A percentile compares a stretch with the other conserved stretches of the same genome.
These are phyloP conservation scores for Limtongia smithiae DNA, from an alignment of 805 yeast species.

Conservation along the genomic window DNA sequence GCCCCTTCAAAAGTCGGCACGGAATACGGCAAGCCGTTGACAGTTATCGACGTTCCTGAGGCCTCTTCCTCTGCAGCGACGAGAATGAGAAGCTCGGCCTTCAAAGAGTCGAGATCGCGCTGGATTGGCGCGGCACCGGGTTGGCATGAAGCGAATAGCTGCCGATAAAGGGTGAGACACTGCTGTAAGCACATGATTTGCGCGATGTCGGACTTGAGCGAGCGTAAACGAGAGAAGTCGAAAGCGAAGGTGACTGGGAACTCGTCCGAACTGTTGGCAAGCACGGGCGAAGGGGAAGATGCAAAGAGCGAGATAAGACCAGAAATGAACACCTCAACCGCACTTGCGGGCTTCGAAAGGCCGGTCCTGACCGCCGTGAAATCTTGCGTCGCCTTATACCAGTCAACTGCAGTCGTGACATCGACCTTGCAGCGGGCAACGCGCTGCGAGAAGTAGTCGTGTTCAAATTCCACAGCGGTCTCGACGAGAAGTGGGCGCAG, in stretches of 20 bases:
- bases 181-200: slow-evolving; percentile 77
- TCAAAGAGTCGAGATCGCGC: slow-evolving; percentile 18
- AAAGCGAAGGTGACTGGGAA: slow-evolving; percentile 81
- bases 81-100: slow-evolving; percentile 24
- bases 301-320: slow-evolving; percentile 24
- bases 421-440: slow-evolving; percentile 49
- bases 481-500: slow-evolving; percentile 79
- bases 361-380: neutral
- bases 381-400: slow-evolving; percentile 51
- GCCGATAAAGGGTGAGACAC: slow-evolving; percentile 69
- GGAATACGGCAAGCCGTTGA: neutral
- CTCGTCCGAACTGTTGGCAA: slow-evolving; percentile 56
- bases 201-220: slow-evolving; percentile 79
- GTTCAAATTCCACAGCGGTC: slow-evolving; percentile 84
- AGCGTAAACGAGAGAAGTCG: slow-evolving; percentile 74
- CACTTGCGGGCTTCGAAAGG: slow-evolving; percentile 1
- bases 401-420: slow-evolving; percentile 56
- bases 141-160: slow-evolving; percentile 42
- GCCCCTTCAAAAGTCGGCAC: neutral
- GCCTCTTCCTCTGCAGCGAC: slow-evolving; percentile 19
- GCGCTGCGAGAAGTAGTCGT: slow-evolving; percentile 65
- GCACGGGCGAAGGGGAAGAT: slow-evolving; percentile 29
- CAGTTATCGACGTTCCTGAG: neutral
- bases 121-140: slow-evolving; percentile 7
- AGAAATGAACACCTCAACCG: slow-evolving; percentile 16